Base-by-base conservation (phyloP, 495 filamentous ascomycete species). In the Aspergillus coremiiformis region DNA sequence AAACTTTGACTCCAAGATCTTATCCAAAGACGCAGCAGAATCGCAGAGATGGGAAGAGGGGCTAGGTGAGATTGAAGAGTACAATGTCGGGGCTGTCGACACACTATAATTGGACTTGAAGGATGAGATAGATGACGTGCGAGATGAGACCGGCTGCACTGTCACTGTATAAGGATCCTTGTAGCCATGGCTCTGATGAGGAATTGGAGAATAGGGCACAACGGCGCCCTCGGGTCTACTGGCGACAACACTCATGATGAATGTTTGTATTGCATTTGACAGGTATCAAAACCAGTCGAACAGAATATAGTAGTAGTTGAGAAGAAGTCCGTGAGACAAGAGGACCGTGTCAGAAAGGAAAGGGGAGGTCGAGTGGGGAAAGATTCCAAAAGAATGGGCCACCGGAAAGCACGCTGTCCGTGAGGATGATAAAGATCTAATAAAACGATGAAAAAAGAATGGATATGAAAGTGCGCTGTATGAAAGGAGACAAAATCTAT, bases 191-290 rank as follows among this genome's bases (percentile, higher is more conserved):
- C 20, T 47, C 32, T 66, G 55, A 29, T 55, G 58, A 43, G 62
- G 55, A 39, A 62, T 61, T 5, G 63, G 9, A 21, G 52, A 53
- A 52, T 66, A 70, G 12, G 70, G 59, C 55, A 63, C 62, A 58
- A 65, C 57, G 58, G 64, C 56, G 57, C 42, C 62, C 41, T 69
- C 68, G 23, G 71, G 66, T 66, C 69, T 69, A 66, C 62, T 71
- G 63, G 67, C 70, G 46, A 74, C 66, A 52, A 70, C 66, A 54
- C 63, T 76, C 71, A 74, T 76, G 23, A 14, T 56, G 55, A 54
- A 54, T 21, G 39, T 23, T 19, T n/a, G 30, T 44, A 43, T 29
- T 39, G 51, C 52, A 52, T 60, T 53, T 35, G 52, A 44, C 32
- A 39, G 43, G 39, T 42, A 56, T 49, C 33, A 54, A 55, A 47